Evolutionary conservation across 148 eudicot species (phyloP).

Genomic region (Beta vulgaris): DNA sequence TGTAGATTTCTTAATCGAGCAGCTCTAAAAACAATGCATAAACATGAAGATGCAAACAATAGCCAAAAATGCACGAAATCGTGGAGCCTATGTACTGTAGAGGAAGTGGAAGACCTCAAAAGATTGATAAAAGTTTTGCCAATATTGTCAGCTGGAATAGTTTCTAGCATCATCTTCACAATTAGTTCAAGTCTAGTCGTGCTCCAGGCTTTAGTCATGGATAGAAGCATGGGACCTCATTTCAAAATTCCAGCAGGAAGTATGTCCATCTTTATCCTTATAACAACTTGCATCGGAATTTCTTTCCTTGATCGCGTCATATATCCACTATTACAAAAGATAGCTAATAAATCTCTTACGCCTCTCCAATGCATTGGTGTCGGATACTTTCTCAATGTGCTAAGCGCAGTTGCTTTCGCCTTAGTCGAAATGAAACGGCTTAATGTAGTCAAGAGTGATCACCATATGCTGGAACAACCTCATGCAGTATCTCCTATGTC

Average conservation of each 20-base stretch:
- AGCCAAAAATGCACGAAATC: background rate
- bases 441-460: background rate
- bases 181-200: background rate
- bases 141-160: conserved; percentile 1
- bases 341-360: background rate
- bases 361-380: background rate
- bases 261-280: background rate
- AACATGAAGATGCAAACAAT: background rate
- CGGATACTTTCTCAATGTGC: background rate
- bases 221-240: background rate
- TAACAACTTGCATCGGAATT: background rate
- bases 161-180: background rate
- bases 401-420: background rate
- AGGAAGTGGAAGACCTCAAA: conserved; percentile 5
- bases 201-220: conserved; percentile 16
- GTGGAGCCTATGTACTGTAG: background rate
- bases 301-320: background rate
- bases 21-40: background rate
- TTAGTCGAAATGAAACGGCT: background rate
- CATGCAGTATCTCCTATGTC: background rate
- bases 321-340: background rate
- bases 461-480: background rate
- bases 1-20: background rate
- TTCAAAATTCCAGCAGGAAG: background rate
- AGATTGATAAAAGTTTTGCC: background rate